These are phyloP conservation scores for Mucor circinelloides DNA, from an alignment of 371 early-diverging fungal genomes.

Conservation along the genomic window DNA sequence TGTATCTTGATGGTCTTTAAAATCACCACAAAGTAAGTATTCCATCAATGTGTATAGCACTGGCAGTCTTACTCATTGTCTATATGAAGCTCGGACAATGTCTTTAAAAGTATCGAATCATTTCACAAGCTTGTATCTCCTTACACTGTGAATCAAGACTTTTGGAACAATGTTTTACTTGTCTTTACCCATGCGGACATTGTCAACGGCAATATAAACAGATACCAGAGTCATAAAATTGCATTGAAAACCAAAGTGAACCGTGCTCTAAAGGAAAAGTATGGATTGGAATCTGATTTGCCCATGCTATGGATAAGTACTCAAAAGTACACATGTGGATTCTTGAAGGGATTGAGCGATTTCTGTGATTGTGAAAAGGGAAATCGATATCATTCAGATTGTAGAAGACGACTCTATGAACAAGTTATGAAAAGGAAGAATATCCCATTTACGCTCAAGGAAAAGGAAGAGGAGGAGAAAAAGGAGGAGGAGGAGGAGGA, in stretches of 20 bases:
- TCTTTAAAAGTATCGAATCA: conserved; percentile 32
- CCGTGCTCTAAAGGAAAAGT: conserved; percentile 24
- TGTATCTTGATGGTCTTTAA: conserved; percentile 35
- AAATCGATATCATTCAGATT: conserved; percentile 40
- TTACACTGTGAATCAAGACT: not conserved
- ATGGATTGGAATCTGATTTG: conserved; percentile 23
- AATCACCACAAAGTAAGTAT: conserved; percentile 32
- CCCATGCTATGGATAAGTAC: conserved; percentile 51
- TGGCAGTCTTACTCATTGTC: not conserved
- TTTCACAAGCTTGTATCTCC: conserved; percentile 23
- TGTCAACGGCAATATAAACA: conserved; percentile 15
- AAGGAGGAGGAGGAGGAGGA: not conserved
- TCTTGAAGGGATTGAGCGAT: conserved; percentile 36
- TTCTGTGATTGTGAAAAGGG: conserved; percentile 43
- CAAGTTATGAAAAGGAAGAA: conserved; percentile 36
- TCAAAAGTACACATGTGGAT: conserved; percentile 36
- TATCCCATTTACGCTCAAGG: conserved; percentile 13
- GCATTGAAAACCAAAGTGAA: conserved; percentile 31
- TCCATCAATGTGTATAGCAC: not conserved
- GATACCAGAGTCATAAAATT: conserved; percentile 34
- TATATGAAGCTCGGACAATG: conserved; percentile 28
- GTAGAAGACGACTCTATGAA: conserved; percentile 39
- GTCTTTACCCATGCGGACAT: conserved; percentile 49
- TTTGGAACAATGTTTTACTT: conserved; percentile 45
- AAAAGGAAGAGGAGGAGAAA: not conserved